Evolutionary conservation across 2,329 filamentous ascomycete species (phyloP).

Genomic region (Cercospora nicotianae): DNA sequence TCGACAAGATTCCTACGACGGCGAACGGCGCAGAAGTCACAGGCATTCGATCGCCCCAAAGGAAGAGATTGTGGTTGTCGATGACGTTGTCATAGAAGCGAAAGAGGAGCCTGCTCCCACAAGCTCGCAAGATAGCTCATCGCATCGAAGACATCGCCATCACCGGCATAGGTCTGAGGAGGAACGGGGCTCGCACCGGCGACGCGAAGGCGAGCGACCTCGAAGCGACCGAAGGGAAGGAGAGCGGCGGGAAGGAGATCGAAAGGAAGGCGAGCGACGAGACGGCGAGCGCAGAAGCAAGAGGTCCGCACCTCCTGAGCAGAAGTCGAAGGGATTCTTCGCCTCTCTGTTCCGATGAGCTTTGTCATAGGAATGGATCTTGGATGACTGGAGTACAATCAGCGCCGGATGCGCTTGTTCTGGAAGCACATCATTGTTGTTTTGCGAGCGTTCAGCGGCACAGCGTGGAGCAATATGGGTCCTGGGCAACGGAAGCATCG

Average conservation of each 20-base stretch:
- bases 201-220: conserved; percentile 14
- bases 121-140: conserved; percentile 18
- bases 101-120: conserved; percentile 4
- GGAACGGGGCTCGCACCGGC: background rate
- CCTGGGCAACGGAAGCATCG: background rate
- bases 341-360: conserved; percentile 15
- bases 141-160: conserved; percentile 18
- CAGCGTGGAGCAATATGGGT: background rate
- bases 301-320: conserved; percentile 14
- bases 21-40: conserved; percentile 4
- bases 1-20: background rate
- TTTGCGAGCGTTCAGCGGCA: background rate
- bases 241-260: conserved; percentile 13
- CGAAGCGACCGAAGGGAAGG: conserved; percentile 9
- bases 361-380: background rate
- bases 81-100: conserved; percentile 11
- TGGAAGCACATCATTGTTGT: background rate
- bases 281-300: conserved; percentile 18
- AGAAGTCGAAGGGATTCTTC: conserved; percentile 20
- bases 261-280: conserved; percentile 12
- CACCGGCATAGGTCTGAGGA: conserved; percentile 15
- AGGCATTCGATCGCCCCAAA: background rate
- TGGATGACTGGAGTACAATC: background rate
- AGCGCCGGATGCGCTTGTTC: background rate
- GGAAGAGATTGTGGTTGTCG: conserved; percentile 14